Evolutionary conservation across 2,329 filamentous ascomycete species (phyloP), one percentile per base, ranked within the genome.

Genomic region (Colletotrichum echinochloae): DNA sequence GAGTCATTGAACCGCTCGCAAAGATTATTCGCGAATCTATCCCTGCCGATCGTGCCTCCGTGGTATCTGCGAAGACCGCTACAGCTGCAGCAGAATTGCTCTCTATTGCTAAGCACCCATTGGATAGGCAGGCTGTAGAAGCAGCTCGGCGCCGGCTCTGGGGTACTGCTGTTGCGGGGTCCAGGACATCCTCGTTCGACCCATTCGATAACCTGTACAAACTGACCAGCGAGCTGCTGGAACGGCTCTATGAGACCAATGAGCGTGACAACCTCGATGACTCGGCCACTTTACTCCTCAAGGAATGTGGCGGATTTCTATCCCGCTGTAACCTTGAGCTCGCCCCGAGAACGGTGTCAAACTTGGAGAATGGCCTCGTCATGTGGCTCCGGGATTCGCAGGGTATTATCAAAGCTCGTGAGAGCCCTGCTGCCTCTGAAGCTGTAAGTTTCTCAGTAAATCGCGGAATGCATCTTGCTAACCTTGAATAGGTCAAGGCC

Each of bases 1-100:
- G 88, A 30, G 85, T 94, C 1, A 83, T 95, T 48, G 94, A 97
- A 71, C 92, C 91, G 1, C 76, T 96, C 4, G 88, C 92, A 0
- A 90, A 88, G 74, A 76, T 79, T 1, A 74, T 92, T 5, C 75
- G 83, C 46, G 83, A 85, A 65, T 80, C 74, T 72, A 74, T 77
- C 1, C 60, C 76, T 33, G 69, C 73, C 28, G 71, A 77, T 39
- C 62, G 73, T 23, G 23, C 69, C 3, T 70, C 74, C 5, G 56
- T 68, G 3, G 49, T 77, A 9, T 64, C 75, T 3, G 35, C 76
- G 5, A 81, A 77, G 26, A 73, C 77, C 0, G 72, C 85, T 16
- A 77, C 76, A 28, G 81, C 80, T 12, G 75, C 81, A 1, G 78
- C 80, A n/a, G 81, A 83, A 55, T 75, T 89, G 2, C 77, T 89